Conservation (phyloP, 2,329 filamentous ascomycete species). For the Fusarium nisikadoi region DNA sequence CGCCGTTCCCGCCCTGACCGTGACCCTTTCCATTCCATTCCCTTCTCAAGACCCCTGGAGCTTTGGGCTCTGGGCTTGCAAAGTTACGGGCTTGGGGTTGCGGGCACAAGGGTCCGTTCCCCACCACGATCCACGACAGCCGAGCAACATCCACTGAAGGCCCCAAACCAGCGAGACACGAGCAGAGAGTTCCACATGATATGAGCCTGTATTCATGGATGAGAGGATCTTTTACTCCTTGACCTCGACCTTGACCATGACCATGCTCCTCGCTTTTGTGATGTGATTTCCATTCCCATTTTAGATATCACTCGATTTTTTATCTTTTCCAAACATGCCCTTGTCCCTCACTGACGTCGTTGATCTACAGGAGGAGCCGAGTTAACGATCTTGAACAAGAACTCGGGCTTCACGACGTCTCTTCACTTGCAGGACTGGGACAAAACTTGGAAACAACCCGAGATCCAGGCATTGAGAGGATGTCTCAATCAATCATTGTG, state of each 20-base stretch:
- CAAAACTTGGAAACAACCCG: constrained; percentile 30
- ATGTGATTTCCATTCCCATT: constrained; percentile 2
- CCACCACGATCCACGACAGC: constrained; percentile 28
- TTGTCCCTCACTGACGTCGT: constrained; percentile 27
- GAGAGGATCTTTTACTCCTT: constrained; percentile 7
- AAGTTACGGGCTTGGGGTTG: constrained; percentile 34
- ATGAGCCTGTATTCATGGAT: constrained; percentile 11
- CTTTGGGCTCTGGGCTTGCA: background rate
- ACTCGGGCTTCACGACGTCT: constrained; percentile 27
- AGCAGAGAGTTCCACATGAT: constrained; percentile 19
- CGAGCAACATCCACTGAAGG: constrained; percentile 14
- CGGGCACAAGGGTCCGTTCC: constrained; percentile 28
- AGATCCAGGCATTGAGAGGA: background rate
- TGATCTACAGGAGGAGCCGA: constrained; percentile 32
- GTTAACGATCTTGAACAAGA: constrained; percentile 17
- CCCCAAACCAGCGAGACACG: constrained; percentile 2
- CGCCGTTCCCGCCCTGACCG: constrained; percentile 26
- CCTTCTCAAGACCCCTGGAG: constrained; percentile 6
- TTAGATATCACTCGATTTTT: constrained; percentile 2
- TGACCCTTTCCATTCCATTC: constrained; percentile 1
- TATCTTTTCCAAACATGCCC: constrained; percentile 19
- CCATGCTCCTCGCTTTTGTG: background rate
- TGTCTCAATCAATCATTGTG: background rate
- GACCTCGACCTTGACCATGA: background rate
- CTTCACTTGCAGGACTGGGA: constrained; percentile 1